Evolutionary conservation across 768 basidiomycete species (phyloP).

Genomic region (Pulveroboletus sp.): DNA sequence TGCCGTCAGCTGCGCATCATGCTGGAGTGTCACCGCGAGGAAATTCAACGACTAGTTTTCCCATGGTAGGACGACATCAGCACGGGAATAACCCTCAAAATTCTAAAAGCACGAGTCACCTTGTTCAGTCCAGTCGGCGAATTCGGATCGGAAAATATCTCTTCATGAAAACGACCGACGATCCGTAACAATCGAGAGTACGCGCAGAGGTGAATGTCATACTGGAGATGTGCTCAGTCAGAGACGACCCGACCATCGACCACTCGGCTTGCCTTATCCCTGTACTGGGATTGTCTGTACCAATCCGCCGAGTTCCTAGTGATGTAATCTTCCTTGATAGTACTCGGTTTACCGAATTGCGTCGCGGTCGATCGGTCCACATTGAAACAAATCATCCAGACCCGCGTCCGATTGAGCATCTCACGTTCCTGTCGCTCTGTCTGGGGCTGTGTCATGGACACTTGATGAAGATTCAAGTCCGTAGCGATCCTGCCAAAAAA

Average conservation of each 20-base stretch:
- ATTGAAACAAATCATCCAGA: constrained; percentile 90
- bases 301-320: constrained; percentile 69
- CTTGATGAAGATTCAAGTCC: constrained; percentile 80
- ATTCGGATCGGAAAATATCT: constrained; percentile 67
- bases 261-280: constrained; percentile 40
- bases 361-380: constrained; percentile 84
- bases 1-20: constrained; percentile 51
- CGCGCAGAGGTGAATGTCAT: constrained; percentile 71
- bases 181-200: constrained; percentile 68
- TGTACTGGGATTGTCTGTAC: constrained; percentile 67
- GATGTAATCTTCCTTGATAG: constrained; percentile 80
- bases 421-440: constrained; percentile 78
- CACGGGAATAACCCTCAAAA: neutral
- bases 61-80: constrained; percentile 1
- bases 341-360: constrained; percentile 86
- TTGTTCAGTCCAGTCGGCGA: constrained; percentile 68
- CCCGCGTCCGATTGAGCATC: constrained; percentile 76
- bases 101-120: constrained; percentile 28
- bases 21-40: constrained; percentile 53
- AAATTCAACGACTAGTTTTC: constrained; percentile 57
- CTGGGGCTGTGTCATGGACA: constrained; percentile 52
- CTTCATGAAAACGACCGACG: constrained; percentile 70
- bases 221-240: constrained; percentile 35
- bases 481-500: constrained; percentile 62
- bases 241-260: constrained; percentile 3